Base-by-base conservation (phyloP, 2,329 filamentous ascomycete species). In the Ceratocystiopsis minuta region DNA sequence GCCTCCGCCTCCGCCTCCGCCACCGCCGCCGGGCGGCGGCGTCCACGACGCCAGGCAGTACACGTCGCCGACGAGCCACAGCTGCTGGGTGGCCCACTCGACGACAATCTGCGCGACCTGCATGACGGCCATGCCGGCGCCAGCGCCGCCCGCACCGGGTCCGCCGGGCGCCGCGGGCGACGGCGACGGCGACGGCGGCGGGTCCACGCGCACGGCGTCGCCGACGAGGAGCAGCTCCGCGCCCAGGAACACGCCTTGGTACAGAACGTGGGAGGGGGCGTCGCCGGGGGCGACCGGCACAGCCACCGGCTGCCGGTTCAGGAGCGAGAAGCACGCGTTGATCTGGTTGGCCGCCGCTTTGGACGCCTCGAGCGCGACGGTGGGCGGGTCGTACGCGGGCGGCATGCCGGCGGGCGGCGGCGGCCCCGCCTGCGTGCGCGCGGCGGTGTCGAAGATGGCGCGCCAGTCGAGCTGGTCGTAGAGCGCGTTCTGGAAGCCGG, bases 161-260 rank as follows among this genome's bases (percentile, higher is more conserved):
- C 4, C 12, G 9, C 36, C 10, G 9, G 35, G 78, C 75, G 45
- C 85, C 86, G 43, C 86, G 72, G 52, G 88, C 78, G 16, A 62
- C 56, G 20, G 78, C 76, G 63, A 85, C 87, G 60, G 31, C 31
- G 31, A 34, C 6, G 38, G 38, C 36, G 35, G 42, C 31, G 42
- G 44, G 14, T 49, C 49, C 31, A 58, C 53, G 35, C 58, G 55
- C 17, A 60, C 43, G n/a, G 57, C 51, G 45, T 60, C 58, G 18
- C 54, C 52, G 17, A 57, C 37, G 16, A 52, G 47, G 18, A 60
- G 46, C 53, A 55, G 55, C 51, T 60, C 58, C 16, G 57, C 56
- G 39, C 58, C 58, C 16, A 60, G 50, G 39, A 58, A 60, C 38
- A 58, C 49, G 36, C 57, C 58, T 7, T 20, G 20, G 20, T 20